phyloP scores from a whole-genome alignment of 257 asterid genomes.

The Solanum chilense region DNA sequence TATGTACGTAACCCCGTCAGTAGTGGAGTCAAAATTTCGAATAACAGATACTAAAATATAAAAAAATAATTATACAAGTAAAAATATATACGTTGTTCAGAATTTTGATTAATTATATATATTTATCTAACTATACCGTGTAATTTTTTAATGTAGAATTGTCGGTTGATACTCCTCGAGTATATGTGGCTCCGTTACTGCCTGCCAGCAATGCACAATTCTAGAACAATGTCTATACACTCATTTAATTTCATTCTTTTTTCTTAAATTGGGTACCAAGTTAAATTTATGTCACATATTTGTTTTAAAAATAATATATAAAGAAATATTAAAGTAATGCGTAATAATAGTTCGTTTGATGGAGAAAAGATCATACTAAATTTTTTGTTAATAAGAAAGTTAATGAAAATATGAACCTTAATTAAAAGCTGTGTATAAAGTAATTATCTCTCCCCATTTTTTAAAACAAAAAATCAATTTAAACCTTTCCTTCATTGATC shows the following conservation, averaged over 20 bases:
- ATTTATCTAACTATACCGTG: too few relatives aligned
- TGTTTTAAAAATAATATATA: not conserved
- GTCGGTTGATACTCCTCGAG: not conserved
- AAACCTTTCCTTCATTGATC: not conserved
- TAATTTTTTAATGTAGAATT: too few relatives aligned
- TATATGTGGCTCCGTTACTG: not conserved
- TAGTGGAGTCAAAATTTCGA: not conserved
- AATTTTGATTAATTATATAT: too few relatives aligned
- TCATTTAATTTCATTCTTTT: not conserved
- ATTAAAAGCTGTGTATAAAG: not conserved
- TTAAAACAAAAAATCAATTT: not conserved
- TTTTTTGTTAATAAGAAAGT: not conserved
- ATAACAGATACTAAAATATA: too few relatives aligned
- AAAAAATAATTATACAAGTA: too few relatives aligned
- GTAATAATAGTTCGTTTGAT: not conserved
- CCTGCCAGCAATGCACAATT: not conserved
- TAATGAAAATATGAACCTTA: not conserved
- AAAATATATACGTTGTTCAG: too few relatives aligned
- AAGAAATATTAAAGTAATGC: not conserved
- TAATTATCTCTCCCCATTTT: not conserved
- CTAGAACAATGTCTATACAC: not conserved
- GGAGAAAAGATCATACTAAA: not conserved
- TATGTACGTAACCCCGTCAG: not conserved
- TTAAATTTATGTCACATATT: not conserved
- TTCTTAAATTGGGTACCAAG: too few relatives aligned